Conservation (phyloP, 495 filamentous ascomycete genomes). For the Penicillium herquei region DNA sequence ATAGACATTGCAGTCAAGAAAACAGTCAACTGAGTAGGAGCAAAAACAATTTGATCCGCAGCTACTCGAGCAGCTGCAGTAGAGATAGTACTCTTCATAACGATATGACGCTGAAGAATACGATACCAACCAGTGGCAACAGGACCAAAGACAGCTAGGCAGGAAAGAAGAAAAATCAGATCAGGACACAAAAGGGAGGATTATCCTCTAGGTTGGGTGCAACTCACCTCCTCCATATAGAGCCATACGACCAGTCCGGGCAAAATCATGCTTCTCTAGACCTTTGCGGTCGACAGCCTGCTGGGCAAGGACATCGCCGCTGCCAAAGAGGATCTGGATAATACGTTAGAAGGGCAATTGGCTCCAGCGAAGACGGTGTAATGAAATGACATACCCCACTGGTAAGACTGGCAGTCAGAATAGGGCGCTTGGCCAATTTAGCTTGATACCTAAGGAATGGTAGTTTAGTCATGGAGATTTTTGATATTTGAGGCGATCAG, state of each 20-base stretch:
- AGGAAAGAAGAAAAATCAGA: background rate
- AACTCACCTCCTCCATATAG: slow-evolving; percentile 81
- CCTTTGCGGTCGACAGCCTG: slow-evolving; percentile 86
- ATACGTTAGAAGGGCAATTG: background rate
- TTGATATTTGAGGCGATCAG: background rate
- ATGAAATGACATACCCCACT: slow-evolving; percentile 57
- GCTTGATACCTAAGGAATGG: slow-evolving; percentile 73
- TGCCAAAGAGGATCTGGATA: slow-evolving; percentile 77
- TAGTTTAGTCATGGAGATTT: background rate
- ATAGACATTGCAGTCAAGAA: slow-evolving; percentile 87
- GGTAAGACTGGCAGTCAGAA: slow-evolving; percentile 86
- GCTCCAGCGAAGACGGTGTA: slow-evolving; percentile 15
- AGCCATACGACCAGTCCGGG: slow-evolving; percentile 84
- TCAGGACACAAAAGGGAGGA: background rate
- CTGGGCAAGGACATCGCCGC: slow-evolving; percentile 90
- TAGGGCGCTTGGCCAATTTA: slow-evolving; percentile 73
- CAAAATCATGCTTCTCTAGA: slow-evolving; percentile 72
- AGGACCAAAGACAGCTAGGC: slow-evolving; percentile 81
- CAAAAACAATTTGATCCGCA: slow-evolving; percentile 83
- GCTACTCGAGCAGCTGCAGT: slow-evolving; percentile 81
- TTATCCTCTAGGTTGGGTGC: background rate
- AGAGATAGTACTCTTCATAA: slow-evolving; percentile 58
- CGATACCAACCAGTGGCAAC: slow-evolving; percentile 87
- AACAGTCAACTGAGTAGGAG: slow-evolving; percentile 72
- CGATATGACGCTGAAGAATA: slow-evolving; percentile 69